A percentile compares a stretch with the other conserved stretches of the same genome.
phyloP scores from a whole-genome alignment of 148 eudicot species.

The Spergularia bocconei region DNA sequence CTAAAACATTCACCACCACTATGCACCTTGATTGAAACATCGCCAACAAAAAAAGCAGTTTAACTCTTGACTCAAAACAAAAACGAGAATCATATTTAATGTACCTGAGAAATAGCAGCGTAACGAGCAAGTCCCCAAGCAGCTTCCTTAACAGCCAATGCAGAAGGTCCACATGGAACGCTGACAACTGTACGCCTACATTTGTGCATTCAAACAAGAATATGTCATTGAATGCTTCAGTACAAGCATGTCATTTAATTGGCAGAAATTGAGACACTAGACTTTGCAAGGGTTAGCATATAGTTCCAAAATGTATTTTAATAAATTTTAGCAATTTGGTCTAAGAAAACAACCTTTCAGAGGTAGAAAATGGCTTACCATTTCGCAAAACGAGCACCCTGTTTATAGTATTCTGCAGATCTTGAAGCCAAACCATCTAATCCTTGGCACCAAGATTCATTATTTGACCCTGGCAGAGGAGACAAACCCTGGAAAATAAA shows the following conservation, averaged over 20 bases:
- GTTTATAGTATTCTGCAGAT: slow-evolving; percentile 90
- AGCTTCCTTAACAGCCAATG: slow-evolving; percentile 95
- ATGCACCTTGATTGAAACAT: too few species aligned
- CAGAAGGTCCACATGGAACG: slow-evolving; percentile 94
- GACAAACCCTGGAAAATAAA: slow-evolving; percentile 64
- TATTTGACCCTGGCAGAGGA: slow-evolving; percentile 87
- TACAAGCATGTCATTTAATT: background rate
- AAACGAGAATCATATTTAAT: background rate
- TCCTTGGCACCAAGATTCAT: slow-evolving; percentile 99
- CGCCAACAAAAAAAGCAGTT: background rate
- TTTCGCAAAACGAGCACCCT: slow-evolving; percentile 98
- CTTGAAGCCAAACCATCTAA: slow-evolving; percentile 94
- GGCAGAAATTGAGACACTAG: too few species aligned
- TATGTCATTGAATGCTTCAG: background rate
- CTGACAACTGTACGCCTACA: slow-evolving; percentile 93
- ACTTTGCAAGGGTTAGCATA: too few species aligned
- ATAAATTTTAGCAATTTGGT: background rate
- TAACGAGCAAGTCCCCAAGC: slow-evolving; percentile 99
- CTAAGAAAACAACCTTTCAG: background rate
- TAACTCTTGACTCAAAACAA: background rate
- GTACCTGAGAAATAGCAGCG: slow-evolving; percentile 93
- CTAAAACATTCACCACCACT: too few species aligned
- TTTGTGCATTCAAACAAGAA: slow-evolving; percentile 10
- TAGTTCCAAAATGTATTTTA: too few species aligned
- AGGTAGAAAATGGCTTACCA: slow-evolving; percentile 48